Percentiles rank a stretch among this genome's conserved stretches.
phyloP scores from a whole-genome alignment of 495 filamentous ascomycete genomes.

The Xylaria acuta region DNA sequence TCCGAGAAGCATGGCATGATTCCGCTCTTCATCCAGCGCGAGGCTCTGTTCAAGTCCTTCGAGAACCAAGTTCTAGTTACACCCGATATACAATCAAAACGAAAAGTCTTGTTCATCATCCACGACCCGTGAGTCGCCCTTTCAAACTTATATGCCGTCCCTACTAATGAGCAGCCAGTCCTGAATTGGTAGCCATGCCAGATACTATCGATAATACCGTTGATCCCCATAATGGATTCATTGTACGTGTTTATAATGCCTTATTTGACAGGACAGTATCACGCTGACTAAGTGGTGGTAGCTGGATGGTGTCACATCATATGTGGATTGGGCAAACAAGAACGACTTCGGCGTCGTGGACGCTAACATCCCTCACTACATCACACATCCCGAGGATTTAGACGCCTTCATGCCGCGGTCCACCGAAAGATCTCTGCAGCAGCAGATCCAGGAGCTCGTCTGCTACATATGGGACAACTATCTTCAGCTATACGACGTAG shows the following conservation, averaged over 20 bases:
- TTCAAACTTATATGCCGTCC: slow-evolving; percentile 3
- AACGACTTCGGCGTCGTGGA: slow-evolving; percentile 84
- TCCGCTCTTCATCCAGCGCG: slow-evolving; percentile 73
- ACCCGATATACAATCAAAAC: slow-evolving; percentile 44
- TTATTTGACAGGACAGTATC: background rate
- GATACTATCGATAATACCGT: slow-evolving; percentile 72
- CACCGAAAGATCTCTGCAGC: slow-evolving; percentile 48
- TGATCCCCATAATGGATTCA: slow-evolving; percentile 81
- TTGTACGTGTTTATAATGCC: slow-evolving; percentile 67
- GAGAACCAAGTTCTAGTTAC: slow-evolving; percentile 91
- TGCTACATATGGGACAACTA: slow-evolving; percentile 98
- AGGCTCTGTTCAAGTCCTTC: slow-evolving; percentile 75
- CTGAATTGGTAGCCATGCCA: slow-evolving; percentile 71
- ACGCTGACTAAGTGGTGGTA: slow-evolving; percentile 42
- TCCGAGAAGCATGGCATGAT: slow-evolving; percentile 76
- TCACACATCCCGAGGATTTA: slow-evolving; percentile 58
- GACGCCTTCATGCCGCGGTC: slow-evolving; percentile 43
- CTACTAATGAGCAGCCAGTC: slow-evolving; percentile 54
- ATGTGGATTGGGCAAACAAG: slow-evolving; percentile 79
- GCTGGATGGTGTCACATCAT: slow-evolving; percentile 78
- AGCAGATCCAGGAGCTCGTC: slow-evolving; percentile 74
- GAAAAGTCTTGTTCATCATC: slow-evolving; percentile 73
- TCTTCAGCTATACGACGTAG: slow-evolving; percentile 74
- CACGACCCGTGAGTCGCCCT: slow-evolving; percentile 73
- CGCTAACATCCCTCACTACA: slow-evolving; percentile 81